These are phyloP conservation scores for Salvia hispanica DNA, from an alignment of 257 asterid genomes.

Conservation along the genomic window DNA sequence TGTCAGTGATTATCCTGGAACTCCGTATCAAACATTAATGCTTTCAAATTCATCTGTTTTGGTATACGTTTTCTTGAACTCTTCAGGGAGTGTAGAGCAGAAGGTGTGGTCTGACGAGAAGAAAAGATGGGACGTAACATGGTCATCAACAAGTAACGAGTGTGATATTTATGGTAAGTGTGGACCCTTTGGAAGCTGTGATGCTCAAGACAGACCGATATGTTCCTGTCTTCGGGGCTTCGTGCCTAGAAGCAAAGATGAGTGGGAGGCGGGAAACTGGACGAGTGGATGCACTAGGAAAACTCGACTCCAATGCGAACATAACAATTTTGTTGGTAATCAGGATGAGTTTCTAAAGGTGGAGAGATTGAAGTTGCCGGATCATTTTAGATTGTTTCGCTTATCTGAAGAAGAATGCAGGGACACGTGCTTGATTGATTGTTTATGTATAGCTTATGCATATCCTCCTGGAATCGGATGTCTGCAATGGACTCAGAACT, in stretches of 20 bases:
- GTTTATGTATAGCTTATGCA: too few relatives aligned
- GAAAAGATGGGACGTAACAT: constrained; percentile 37
- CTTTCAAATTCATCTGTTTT: constrained; percentile 20
- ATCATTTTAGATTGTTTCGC: constrained; percentile 9
- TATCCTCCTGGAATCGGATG: constrained; percentile 40
- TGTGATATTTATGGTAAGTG: constrained; percentile 62
- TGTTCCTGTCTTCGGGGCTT: constrained; percentile 59
- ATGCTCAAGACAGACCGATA: constrained; percentile 24
- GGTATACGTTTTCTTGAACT: constrained; percentile 23
- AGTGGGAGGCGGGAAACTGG: constrained; percentile 61
- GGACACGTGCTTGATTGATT: constrained; percentile 32
- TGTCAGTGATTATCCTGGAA: constrained; percentile 12
- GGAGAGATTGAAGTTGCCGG: constrained; percentile 54
- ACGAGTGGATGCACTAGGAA: constrained; percentile 59
- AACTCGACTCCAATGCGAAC: constrained; percentile 40
- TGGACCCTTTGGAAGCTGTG: constrained; percentile 58
- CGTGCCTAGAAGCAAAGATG: constrained; percentile 36
- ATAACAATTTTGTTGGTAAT: constrained; percentile 13
- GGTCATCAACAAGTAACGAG: constrained; percentile 28
- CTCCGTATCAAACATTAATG: constrained; percentile 25
- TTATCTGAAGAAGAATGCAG: constrained; percentile 15
- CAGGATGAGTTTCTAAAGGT: constrained; percentile 47
- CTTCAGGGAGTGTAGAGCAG: constrained; percentile 32
- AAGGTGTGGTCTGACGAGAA: constrained; percentile 37
- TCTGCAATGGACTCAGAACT: constrained; percentile 32